These are phyloP conservation scores for Thelonectria olida DNA, from an alignment of 2,329 filamentous ascomycete species.

Conservation along the genomic window DNA sequence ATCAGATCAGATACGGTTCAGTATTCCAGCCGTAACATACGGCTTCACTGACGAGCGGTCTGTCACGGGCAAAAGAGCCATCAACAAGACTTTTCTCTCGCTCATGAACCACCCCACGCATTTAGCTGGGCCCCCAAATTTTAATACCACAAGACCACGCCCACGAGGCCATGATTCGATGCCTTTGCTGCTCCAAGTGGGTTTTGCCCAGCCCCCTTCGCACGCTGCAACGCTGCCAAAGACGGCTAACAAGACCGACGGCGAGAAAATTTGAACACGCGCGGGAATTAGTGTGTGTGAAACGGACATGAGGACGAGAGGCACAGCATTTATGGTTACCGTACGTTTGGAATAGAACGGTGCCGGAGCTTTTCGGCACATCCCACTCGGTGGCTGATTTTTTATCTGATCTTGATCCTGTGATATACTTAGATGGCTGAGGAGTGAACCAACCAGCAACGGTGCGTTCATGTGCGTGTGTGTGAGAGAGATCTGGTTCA, in stretches of 20 bases:
- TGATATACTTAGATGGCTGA: not conserved
- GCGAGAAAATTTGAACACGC: constrained; percentile 16
- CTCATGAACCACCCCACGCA: not conserved
- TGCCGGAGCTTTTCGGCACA: constrained; percentile 10
- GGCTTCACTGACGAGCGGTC: not conserved
- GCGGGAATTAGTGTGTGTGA: not conserved
- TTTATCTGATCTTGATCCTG: constrained; percentile 19
- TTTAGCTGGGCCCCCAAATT: not conserved
- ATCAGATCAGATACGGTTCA: not conserved
- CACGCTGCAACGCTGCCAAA: not conserved
- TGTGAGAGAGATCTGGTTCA: not conserved
- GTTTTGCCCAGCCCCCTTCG: not conserved
- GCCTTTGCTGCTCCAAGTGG: not conserved
- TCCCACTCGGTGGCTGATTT: not conserved
- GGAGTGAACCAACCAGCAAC: not conserved
- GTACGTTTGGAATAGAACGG: not conserved
- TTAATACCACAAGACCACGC: not conserved
- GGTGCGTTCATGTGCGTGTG: not conserved
- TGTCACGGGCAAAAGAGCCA: not conserved
- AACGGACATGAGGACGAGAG: not conserved
- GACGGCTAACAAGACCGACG: constrained; percentile 2
- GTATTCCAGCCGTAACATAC: not conserved
- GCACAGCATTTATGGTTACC: not conserved
- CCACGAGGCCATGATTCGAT: not conserved
- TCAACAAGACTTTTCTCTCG: not conserved